Base-by-base conservation (phyloP, 1,284 basidiomycete species). In the Ceraceosorus guamensis region DNA sequence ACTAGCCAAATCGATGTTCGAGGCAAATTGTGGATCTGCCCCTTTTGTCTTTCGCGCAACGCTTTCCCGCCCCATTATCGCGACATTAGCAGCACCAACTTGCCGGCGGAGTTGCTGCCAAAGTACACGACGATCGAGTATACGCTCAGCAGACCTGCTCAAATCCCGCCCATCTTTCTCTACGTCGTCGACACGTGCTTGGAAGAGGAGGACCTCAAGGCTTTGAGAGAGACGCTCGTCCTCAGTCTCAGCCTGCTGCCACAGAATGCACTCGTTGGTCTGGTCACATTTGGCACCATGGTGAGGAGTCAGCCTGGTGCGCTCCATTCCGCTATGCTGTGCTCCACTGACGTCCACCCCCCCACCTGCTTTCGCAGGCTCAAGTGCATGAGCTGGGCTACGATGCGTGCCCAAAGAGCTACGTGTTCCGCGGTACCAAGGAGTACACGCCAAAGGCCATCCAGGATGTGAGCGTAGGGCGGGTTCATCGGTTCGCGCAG, bases 41-140 rank as follows among this genome's bases (percentile, higher is more conserved):
- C 93, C 3, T 98, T 98, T 81, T 98, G 93, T 79, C 82, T 97
- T 56, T 87, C 89, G 53, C 86, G 93, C 61, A 98, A 97, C 77
- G 86, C 92, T 2, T 97, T 98, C 80, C 93, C 93, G 6, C 90
- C 91, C 0, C 93, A 98, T 79, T 98, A 98, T 83, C 95, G 96
- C 80, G 93, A 98, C 78, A 95, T 98, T 68, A 91, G 91, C 59
- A 89, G 88, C 79, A 93, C 89, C 63, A 97, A 97, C 78, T 83
- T 97, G 30, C 93, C 93, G 47, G 88, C 91, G 18, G 93, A 98
- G 79, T 83, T 98, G 32, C 79, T 96, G 46, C 92, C 93, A 73
- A 95, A 96, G 80, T 97, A 97, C 82, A 97, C 93, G 48, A 98
- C 93, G 14, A 96, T 98, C 79, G 93, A 98, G 80, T 97, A 98